Conservation (phyloP, 345 rosid species). For the Hibiscus syriacus region DNA sequence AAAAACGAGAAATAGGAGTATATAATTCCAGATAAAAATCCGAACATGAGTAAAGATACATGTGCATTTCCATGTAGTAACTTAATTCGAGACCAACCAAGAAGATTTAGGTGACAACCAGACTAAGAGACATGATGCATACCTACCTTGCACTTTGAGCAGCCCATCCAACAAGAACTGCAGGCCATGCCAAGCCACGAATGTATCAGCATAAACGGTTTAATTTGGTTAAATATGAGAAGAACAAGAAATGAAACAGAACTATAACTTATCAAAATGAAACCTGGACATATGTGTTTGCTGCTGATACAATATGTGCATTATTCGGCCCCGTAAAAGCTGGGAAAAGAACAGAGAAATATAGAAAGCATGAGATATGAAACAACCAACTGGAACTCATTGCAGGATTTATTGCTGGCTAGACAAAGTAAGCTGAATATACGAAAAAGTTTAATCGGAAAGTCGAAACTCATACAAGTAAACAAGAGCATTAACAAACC, state of each 20-base stretch:
- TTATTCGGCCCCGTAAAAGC: slow-evolving; percentile 76
- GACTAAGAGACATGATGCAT: slow-evolving; percentile 11
- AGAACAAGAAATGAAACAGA: not conserved
- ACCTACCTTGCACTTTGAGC: slow-evolving; percentile 92
- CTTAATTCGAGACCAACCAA: too few relatives aligned
- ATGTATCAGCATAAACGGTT: slow-evolving; percentile 35
- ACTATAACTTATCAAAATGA: not conserved
- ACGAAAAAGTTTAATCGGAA: not conserved
- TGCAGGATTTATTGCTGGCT: not conserved
- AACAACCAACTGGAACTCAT: not conserved
- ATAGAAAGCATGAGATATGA: not conserved
- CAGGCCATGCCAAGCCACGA: slow-evolving; percentile 95
- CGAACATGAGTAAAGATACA: not conserved
- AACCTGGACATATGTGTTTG: slow-evolving; percentile 89
- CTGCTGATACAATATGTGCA: slow-evolving; percentile 67
- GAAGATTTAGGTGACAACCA: slow-evolving; percentile 2
- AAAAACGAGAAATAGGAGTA: slow-evolving; percentile 6
- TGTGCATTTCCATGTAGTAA: too few relatives aligned
- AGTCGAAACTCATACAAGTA: slow-evolving; percentile 18
- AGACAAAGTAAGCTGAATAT: not conserved
- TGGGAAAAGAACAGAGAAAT: slow-evolving; percentile 24
- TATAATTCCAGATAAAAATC: not conserved
- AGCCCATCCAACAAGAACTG: slow-evolving; percentile 79
- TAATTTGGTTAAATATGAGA: not conserved
- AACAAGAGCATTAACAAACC: slow-evolving; percentile 64